Evolutionary conservation across 208 protist species (phyloP).

Genomic region (Acanthamoeba healyi): DNA sequence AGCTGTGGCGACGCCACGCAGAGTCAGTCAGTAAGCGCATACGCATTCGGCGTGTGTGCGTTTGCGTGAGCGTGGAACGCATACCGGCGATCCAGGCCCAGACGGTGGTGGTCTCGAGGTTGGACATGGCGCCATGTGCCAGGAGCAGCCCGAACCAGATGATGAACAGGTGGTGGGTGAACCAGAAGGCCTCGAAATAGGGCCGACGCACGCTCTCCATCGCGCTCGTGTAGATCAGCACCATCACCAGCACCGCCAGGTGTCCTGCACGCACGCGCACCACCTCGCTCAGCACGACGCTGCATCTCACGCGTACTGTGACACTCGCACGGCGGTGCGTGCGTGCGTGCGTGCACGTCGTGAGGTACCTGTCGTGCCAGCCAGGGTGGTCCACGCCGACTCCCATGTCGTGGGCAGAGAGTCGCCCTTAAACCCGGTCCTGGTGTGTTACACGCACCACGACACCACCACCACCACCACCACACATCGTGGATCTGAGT

Average conservation of each 20-base stretch:
- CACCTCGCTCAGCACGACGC: neutral
- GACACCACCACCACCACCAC: no score
- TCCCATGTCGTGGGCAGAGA: slow-evolving; percentile 45
- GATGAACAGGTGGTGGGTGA: slow-evolving; percentile 92
- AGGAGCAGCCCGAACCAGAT: slow-evolving; percentile 88
- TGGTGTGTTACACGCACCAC: no score
- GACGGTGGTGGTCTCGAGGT: slow-evolving; percentile 66
- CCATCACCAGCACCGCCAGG: slow-evolving; percentile 84
- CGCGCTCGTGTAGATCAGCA: slow-evolving; percentile 88
- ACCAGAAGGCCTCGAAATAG: slow-evolving; percentile 93
- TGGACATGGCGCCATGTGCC: slow-evolving; percentile 83
- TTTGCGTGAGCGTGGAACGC: neutral
- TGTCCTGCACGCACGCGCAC: slow-evolving; percentile 81
- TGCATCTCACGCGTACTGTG: neutral
- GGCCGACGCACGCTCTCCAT: slow-evolving; percentile 82
- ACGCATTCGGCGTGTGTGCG: neutral
- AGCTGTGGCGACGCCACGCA: slow-evolving; percentile 19
- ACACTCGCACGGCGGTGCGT: neutral
- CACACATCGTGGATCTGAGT: neutral
- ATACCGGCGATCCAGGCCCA: slow-evolving; percentile 64
- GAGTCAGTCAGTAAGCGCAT: neutral
- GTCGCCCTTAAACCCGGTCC: neutral
- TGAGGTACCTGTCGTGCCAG: slow-evolving; percentile 72
- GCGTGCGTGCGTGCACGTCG: no score
- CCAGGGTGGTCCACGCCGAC: slow-evolving; percentile 72